phyloP scores from a whole-genome alignment of 108 stramenopile species.

The Aurantiochytrium sp. region DNA sequence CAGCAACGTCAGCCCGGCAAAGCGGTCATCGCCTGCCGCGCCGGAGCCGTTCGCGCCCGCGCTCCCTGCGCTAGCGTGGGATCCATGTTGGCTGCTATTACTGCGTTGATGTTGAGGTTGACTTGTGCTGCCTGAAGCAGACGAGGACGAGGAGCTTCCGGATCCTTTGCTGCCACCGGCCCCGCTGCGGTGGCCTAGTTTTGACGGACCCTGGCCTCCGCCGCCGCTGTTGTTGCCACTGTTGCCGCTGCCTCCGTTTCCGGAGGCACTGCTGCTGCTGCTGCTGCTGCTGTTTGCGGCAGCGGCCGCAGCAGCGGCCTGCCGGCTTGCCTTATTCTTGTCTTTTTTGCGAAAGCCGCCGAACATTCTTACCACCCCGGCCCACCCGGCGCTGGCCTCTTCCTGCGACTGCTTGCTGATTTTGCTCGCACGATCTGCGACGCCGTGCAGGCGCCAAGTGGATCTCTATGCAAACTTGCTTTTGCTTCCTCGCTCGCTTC shows the following conservation, averaged over 20 bases:
- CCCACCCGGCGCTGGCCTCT: not conserved
- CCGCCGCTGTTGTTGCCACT: not conserved
- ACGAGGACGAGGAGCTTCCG: not conserved
- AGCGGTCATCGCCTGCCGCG: not conserved
- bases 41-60: not conserved
- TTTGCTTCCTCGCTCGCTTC: not conserved
- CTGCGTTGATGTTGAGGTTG: too few species aligned
- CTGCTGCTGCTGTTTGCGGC: not conserved
- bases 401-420: not conserved
- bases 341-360: constrained; percentile 1
- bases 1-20: not conserved
- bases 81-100: not conserved
- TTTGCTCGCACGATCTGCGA: not conserved
- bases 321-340: not conserved
- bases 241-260: too few species aligned
- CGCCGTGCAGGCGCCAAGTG: not conserved
- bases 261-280: not conserved
- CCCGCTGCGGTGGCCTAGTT: not conserved
- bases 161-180: not conserved
- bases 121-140: not conserved
- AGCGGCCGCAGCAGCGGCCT: not conserved
- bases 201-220: not conserved
- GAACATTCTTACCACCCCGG: not conserved
- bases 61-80: not conserved
- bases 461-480: not conserved